Evolutionary conservation across 1,139 yeast genomes (phyloP).

Genomic region (Yamadazyma songkhlaensis): DNA sequence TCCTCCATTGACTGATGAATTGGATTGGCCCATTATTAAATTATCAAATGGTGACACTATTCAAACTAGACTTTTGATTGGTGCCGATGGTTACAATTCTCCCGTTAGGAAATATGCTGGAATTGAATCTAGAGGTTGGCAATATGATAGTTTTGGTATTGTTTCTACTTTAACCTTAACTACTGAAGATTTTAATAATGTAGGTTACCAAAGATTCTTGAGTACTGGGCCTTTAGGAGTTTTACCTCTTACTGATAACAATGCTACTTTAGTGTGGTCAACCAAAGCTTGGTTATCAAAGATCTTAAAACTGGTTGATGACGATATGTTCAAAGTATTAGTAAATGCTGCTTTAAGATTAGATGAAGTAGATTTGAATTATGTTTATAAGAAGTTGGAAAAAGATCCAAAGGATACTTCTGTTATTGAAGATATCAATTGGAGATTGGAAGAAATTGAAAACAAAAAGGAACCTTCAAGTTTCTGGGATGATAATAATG

Average conservation of each 20-base stretch:
- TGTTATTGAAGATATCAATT: slow-evolving; percentile 63
- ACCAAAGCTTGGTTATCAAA: slow-evolving; percentile 75
- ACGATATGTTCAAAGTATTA: slow-evolving; percentile 62
- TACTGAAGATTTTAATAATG: slow-evolving; percentile 62
- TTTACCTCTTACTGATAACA: slow-evolving; percentile 80
- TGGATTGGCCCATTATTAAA: slow-evolving; percentile 75
- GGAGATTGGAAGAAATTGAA: slow-evolving; percentile 58
- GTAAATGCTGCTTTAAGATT: slow-evolving; percentile 85
- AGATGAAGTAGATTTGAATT: slow-evolving; percentile 45
- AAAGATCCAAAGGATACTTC: slow-evolving; percentile 41
- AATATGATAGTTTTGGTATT: slow-evolving; percentile 80
- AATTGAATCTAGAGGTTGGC: slow-evolving; percentile 91
- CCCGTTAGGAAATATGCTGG: slow-evolving; percentile 84
- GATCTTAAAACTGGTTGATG: slow-evolving; percentile 55
- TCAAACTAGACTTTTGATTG: slow-evolving; percentile 74
- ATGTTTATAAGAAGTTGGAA: slow-evolving; percentile 30
- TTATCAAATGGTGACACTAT: slow-evolving; percentile 63
- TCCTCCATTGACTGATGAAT: slow-evolving; percentile 11
- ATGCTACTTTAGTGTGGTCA: slow-evolving; percentile 92
- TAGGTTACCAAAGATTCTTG: slow-evolving; percentile 93
- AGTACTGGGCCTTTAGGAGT: slow-evolving; percentile 93
- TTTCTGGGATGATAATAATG: slow-evolving; percentile 7
- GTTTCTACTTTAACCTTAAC: slow-evolving; percentile 83
- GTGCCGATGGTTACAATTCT: slow-evolving; percentile 96
- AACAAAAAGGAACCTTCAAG: slow-evolving; percentile 30